phyloP scores from a whole-genome alignment of 768 basidiomycete genomes.

The Panaeolus cyanescens region DNA sequence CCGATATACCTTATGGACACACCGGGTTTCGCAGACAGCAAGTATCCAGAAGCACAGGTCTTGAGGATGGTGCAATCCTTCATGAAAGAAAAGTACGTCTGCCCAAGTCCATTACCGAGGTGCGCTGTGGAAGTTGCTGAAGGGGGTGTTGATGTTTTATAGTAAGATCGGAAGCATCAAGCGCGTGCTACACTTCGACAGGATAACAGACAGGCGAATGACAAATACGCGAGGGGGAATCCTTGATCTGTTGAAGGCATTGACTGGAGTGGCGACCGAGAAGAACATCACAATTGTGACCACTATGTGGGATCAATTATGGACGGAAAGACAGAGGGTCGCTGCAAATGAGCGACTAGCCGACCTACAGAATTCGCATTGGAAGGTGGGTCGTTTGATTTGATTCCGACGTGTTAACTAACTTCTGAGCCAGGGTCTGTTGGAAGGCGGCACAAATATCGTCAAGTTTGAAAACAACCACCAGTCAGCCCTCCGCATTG shows the following conservation, averaged over 20 bases:
- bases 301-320: not conserved
- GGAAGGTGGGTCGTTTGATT: not conserved
- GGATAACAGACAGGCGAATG: not conserved
- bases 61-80: not conserved
- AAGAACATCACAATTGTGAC: not conserved
- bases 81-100: not conserved
- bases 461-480: not conserved
- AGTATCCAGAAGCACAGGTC: not conserved
- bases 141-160: not conserved
- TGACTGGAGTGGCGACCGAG: not conserved
- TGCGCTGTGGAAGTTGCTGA: too few relatives aligned
- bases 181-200: not conserved
- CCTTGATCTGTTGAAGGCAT: not conserved
- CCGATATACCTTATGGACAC: not conserved
- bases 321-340: not conserved
- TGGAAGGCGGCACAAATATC: not conserved
- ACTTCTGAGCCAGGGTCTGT: not conserved
- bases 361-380: not conserved
- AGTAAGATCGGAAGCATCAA: not conserved
- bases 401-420: not conserved
- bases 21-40: not conserved
- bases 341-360: not conserved
- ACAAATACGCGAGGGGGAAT: not conserved
- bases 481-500: not conserved
- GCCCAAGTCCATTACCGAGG: too few relatives aligned